A percentile compares a stretch with the other conserved stretches of the same genome.
These are phyloP conservation scores for Eremothecium gossypii DNA, from an alignment of 1,139 yeast species.

Conservation along the genomic window DNA sequence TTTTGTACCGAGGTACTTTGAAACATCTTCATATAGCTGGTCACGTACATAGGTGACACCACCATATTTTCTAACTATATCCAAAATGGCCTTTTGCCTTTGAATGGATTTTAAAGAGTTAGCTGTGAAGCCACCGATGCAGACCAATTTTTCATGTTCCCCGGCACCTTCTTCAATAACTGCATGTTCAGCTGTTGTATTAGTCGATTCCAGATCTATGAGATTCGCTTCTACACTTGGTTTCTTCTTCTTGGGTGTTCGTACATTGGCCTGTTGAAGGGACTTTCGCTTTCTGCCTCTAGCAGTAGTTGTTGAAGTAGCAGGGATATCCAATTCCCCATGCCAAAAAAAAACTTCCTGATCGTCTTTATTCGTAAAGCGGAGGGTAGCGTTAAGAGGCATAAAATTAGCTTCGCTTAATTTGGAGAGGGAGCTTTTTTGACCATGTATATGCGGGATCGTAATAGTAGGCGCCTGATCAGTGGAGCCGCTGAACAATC, in stretches of 20 bases:
- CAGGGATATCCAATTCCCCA: slow-evolving; percentile 21
- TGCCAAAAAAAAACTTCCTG: slow-evolving; percentile 27
- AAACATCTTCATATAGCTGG: slow-evolving; percentile 24
- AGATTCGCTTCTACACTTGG: background rate
- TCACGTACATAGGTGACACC: slow-evolving; percentile 27
- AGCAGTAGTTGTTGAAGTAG: slow-evolving; percentile 14
- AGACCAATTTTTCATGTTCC: slow-evolving; percentile 9
- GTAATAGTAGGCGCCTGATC: background rate
- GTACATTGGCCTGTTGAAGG: background rate
- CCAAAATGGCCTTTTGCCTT: slow-evolving; percentile 27
- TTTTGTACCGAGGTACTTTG: slow-evolving; percentile 22
- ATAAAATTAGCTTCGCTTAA: slow-evolving; percentile 17
- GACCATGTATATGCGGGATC: slow-evolving; percentile 6
- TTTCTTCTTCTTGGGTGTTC: slow-evolving; percentile 2
- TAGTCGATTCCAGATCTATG: background rate
- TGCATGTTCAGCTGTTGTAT: background rate
- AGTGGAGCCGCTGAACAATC: slow-evolving; percentile 21
- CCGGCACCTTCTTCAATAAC: background rate
- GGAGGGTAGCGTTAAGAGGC: slow-evolving; percentile 23
- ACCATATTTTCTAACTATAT: slow-evolving; percentile 20
- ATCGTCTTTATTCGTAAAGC: slow-evolving; percentile 18
- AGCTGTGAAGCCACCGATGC: slow-evolving; percentile 28
- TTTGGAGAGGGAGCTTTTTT: slow-evolving; percentile 9
- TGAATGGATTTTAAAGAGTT: slow-evolving; percentile 26
- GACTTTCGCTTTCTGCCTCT: slow-evolving; percentile 17